Evolutionary conservation across 352 stramenopile species (phyloP), one percentile per base, ranked within the genome.

Genomic region (Globisporangium canariense): DNA sequence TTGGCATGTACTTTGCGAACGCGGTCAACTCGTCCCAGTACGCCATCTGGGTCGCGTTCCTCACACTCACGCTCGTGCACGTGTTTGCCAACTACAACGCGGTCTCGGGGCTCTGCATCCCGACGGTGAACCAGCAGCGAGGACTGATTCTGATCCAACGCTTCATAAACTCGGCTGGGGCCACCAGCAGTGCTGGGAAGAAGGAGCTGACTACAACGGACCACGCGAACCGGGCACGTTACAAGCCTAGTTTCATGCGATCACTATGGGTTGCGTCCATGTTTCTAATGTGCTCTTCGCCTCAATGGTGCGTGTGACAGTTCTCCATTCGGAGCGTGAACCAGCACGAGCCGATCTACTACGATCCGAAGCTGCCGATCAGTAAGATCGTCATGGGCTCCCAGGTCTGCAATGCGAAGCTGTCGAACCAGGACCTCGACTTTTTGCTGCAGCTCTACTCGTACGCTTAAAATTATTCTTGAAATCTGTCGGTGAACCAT

Each of bases 21-120:
- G 79, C 76, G 22, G 77, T 91, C 41, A 89, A 93, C 52, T 76
- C 76, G 46, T 91, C 81, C 11, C 65, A 67, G 41, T 67, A 66
- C 52, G 79, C 81, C 1, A 73, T 91, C n/a, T 98, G 94, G 94
- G 65, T 85, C 34, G 86, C 97, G 5, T 99, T 99, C 72, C 57
- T 94, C 9, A 22, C 87, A n/a, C 79, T 98, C 45, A 98, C 96
- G 5, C 43, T 91, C 13, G 63, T 98, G 18, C 96, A 99, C 77
- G 89, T 98, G 28, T 94, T 89, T 69, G 92, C 93, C 38, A 99
- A 99, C 70, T 98, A 97, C 78, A 75, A 94, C 49, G 81, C 79
- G 32, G 91, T 98, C n/a, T 86, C 82, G 62, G 78, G 83, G 14
- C 77, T 98, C 25, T 89, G 83, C 58, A 88, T 98, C 36, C 75